Percentiles rank a stretch among this genome's conserved stretches.
phyloP scores from a whole-genome alignment of 352 stramenopile genomes.

The Phytophthora ohioensis region DNA sequence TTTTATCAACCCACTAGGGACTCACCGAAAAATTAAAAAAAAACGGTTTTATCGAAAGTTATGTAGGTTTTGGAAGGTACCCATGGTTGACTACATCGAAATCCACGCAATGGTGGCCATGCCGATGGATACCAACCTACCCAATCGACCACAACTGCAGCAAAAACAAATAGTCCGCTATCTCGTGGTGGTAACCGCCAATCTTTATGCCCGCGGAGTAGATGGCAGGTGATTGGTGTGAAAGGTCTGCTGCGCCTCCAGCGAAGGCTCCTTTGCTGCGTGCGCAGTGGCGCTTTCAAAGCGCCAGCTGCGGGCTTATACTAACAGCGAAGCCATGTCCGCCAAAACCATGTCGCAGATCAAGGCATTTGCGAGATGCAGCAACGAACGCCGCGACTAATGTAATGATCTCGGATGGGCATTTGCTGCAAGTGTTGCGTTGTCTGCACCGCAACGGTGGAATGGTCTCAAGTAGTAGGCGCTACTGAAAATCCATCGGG shows the following conservation, averaged over 20 bases:
- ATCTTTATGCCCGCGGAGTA: not conserved
- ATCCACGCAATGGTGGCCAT: too few species aligned
- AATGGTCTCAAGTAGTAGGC: constrained; percentile 10
- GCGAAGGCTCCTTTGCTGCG: not conserved
- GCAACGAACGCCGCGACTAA: constrained; percentile 1
- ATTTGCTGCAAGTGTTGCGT: constrained; percentile 1
- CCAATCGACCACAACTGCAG: too few species aligned
- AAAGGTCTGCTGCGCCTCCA: not conserved
- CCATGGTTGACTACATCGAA: too few species aligned
- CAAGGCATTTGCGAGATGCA: not conserved
- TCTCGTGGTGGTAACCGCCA: too few species aligned
- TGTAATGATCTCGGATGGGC: constrained; percentile 14
- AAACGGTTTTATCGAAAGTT: too few species aligned
- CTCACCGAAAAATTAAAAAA: too few species aligned
- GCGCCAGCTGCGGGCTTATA: not conserved
- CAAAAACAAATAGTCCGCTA: too few species aligned
- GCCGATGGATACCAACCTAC: too few species aligned
- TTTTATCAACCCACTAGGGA: too few species aligned
- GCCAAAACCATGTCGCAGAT: not conserved
- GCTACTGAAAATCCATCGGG: constrained; percentile 32
- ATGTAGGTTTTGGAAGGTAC: too few species aligned
- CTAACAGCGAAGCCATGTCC: not conserved
- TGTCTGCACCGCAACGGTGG: not conserved
- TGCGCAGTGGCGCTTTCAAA: not conserved
- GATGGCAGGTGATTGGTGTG: not conserved